These are phyloP conservation scores for Protostelium mycophagum DNA, from an alignment of 78 protist species.

Conservation along the genomic window DNA sequence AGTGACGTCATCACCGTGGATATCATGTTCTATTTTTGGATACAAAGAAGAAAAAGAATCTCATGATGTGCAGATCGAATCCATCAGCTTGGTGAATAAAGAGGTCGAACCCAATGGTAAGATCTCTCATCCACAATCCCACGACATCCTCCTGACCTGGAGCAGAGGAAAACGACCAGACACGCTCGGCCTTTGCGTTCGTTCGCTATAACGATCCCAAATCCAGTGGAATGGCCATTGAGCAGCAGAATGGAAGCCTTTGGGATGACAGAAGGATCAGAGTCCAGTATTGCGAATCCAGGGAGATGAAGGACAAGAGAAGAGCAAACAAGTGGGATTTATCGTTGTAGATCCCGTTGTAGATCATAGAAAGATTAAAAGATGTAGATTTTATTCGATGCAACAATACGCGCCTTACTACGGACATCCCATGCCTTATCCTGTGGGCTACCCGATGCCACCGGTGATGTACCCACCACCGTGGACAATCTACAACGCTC, in stretches of 20 bases:
- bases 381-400: background rate
- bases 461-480: background rate
- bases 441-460: background rate
- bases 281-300: background rate
- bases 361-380: too few relatives aligned
- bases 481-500: background rate
- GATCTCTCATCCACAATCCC: too few relatives aligned
- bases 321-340: background rate
- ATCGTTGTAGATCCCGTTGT: background rate
- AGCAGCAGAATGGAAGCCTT: constrained; percentile 1
- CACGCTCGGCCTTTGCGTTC: constrained; percentile 6
- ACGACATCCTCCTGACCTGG: background rate
- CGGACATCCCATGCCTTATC: background rate
- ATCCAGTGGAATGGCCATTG: constrained; percentile 1
- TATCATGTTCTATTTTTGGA: background rate
- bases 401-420: background rate
- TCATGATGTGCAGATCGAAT: background rate
- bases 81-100: background rate
- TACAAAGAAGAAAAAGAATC: background rate
- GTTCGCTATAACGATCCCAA: background rate
- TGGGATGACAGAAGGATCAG: background rate
- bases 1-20: background rate
- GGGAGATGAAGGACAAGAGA: background rate
- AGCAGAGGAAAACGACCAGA: background rate
- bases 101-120: background rate